Base-by-base conservation (phyloP, 1,284 basidiomycete genomes). In the Pseudozyma hubeiensis region DNA sequence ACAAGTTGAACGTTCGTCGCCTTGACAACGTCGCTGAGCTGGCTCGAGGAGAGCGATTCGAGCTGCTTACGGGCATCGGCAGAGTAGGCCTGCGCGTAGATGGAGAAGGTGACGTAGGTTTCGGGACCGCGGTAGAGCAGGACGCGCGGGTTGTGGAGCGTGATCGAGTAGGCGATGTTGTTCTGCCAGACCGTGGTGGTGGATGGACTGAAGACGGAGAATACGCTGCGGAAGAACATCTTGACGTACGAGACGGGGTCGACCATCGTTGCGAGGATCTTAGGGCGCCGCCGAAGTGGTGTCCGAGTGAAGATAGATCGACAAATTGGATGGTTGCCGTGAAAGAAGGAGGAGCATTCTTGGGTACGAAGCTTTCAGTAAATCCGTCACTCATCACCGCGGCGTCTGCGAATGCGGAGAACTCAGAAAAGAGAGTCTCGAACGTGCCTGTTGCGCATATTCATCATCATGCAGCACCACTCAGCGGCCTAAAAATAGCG, bases 61-160 rank as follows among this genome's bases (percentile, higher is more conserved):
- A 73, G 61, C 58, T 64, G 53, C 51, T 67, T 56, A n/a, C 70
- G 53, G 7, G 70, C 64, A 3, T 73, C 70, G 29, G 70, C 47
- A 3, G 70, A 67, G 52, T 64, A 73, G 6, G 70, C 70, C 40
- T 67, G 70, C 3, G 70, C 70, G 16, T 73, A 73, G 43, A 73
- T 60, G 19, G 64, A 67, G 45, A 80, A 66, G 62, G 74, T 69
- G 19, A 80, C 53, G 56, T 79, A 70, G 29, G 77, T 77, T n/a
- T 71, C 65, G 24, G 77, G 62, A 3, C 77, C 76, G 7, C 72
- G 77, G 62, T 80, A 80, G 54, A 76, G 68, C 11, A 80, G 59
- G 11, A 80, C 55, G 5, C 66, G 70, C 0, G 73, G 61, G 16
- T 75, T 64, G 60, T 80, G 78, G 2, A 79, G 73, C 3, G 61